Evolutionary conservation across 345 rosid species (phyloP), one percentile per base, ranked within the genome.

Genomic region (Odontarrhena argentea): DNA sequence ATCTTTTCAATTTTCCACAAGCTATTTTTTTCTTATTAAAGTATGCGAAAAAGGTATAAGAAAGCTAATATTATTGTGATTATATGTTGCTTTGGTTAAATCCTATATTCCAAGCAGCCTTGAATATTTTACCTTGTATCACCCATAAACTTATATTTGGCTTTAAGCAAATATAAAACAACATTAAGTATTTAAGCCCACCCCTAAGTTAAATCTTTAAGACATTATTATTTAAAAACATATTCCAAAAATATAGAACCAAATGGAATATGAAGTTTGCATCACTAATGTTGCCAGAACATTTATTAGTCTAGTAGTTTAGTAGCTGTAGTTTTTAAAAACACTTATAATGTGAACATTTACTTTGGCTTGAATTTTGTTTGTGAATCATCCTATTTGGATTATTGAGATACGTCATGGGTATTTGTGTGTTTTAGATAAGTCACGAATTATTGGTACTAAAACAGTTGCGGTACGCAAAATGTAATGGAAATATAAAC

Each of bases 371-470:
- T 18, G 22, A 18, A 18, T 18, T 18, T 0, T 28, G 11, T 55
- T 38, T 57, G 36, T 12, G 40, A 25, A 3, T 28, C 3, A 24
- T 38, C 24, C 41, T 10, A 25, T 40, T 25, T 40, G 22, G 15
- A 32, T 38, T 56, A 37, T 22, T 10, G 60, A 28, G 32, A 28
- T 28, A 28, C 3, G 32, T 28, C 32, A 28, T 3, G 22, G 22
- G 22, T 18, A 18, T 18, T 18, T 43, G 61, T 36, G 35, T 41
- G 4, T 10, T 67, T 57, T 38, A 43, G 54, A 42, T 69, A 42
- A 50, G 60, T 69, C 15, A 22, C 22, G 7, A 43, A 60, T 69
- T 69, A 51, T 69, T 69, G 44, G 54, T 69, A 22, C 46, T 26
- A 8, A 52, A 30, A 8, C 14, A 11, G 67, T 60, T 69, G 52